phyloP scores from a whole-genome alignment of 306 rosid genomes.

The Leucaena leucocephala region DNA sequence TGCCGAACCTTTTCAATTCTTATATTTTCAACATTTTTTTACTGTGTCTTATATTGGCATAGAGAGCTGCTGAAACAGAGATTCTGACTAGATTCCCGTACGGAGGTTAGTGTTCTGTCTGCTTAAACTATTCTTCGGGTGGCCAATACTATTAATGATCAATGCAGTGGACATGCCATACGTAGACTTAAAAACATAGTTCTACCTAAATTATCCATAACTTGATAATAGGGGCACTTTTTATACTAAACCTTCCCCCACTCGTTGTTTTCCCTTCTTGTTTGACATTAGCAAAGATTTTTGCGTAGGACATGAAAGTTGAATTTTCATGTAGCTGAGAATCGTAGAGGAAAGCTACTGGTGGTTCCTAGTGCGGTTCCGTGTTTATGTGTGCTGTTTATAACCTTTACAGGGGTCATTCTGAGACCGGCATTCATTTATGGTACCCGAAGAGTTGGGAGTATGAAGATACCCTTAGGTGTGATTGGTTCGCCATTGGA shows the following conservation, averaged over 20 bases:
- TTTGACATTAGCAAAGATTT: slow-evolving; percentile 16
- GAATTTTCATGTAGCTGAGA: slow-evolving; percentile 6
- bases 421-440: slow-evolving; percentile 95
- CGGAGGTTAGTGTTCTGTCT: slow-evolving; percentile 65
- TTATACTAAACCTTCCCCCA: background rate
- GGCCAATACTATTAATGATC: background rate
- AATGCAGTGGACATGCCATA: background rate
- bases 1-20: slow-evolving; percentile 26
- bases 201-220: slow-evolving; percentile 5
- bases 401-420: slow-evolving; percentile 74
- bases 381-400: background rate
- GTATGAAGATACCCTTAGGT: slow-evolving; percentile 81
- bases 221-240: slow-evolving; percentile 10
- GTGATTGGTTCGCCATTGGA: slow-evolving; percentile 86
- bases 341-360: background rate
- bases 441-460: slow-evolving; percentile 89
- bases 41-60: slow-evolving; percentile 37
- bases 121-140: slow-evolving; percentile 11
- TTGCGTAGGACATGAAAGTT: slow-evolving; percentile 16
- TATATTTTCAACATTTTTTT: slow-evolving; percentile 32
- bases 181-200: background rate
- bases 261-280: background rate
- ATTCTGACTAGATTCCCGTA: slow-evolving; percentile 71
- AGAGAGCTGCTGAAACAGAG: slow-evolving; percentile 97
- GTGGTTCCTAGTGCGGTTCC: slow-evolving; percentile 9